phyloP scores from a whole-genome alignment of 768 basidiomycete genomes.

The Boletus bicolor region DNA sequence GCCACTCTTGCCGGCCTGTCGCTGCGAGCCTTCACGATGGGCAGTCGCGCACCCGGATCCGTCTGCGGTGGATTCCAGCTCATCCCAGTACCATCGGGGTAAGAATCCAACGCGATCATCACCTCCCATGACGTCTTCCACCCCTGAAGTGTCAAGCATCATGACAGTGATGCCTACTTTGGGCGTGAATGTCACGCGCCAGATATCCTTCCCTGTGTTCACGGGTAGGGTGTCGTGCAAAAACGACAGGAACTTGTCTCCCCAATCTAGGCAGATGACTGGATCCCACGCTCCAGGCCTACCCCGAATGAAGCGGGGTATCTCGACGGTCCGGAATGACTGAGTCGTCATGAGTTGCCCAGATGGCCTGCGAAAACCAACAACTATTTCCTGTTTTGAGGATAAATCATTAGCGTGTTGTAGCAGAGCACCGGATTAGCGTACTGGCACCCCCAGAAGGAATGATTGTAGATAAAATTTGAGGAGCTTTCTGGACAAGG shows the following conservation, averaged over 20 bases:
- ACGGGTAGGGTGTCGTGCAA: constrained; percentile 39
- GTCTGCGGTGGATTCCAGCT: constrained; percentile 5
- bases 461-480: constrained; percentile 93
- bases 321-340: constrained; percentile 71
- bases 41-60: constrained; percentile 6
- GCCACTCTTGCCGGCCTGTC: not conserved
- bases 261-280: constrained; percentile 69
- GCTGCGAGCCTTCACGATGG: constrained; percentile 6
- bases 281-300: constrained; percentile 80
- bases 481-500: constrained; percentile 66
- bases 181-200: constrained; percentile 69
- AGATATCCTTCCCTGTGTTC: constrained; percentile 43
- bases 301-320: constrained; percentile 75
- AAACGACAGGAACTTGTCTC: constrained; percentile 56
- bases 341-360: constrained; percentile 66
- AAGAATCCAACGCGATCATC: constrained; percentile 81
- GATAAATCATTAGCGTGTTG: constrained; percentile 1
- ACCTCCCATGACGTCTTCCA: constrained; percentile 57
- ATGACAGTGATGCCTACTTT: constrained; percentile 51
- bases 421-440: constrained; percentile 21
- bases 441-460: constrained; percentile 84
- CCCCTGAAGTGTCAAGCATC: constrained; percentile 45
- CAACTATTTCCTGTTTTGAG: constrained; percentile 65
- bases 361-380: constrained; percentile 82
- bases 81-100: constrained; percentile 65